Conservation (phyloP, 2,329 filamentous ascomycete genomes). For the Penicillium sp. region DNA sequence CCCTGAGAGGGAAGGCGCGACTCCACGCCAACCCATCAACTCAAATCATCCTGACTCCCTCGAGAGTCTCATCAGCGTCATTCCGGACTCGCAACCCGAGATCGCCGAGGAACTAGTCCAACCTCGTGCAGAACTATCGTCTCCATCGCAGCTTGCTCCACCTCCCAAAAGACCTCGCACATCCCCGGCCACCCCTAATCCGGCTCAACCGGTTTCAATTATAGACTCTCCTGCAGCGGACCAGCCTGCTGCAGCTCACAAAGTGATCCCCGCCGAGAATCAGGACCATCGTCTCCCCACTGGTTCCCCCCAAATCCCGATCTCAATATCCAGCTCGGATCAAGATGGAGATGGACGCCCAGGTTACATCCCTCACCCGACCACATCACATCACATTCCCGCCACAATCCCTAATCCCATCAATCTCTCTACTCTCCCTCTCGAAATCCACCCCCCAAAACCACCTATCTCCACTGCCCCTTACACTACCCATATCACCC, state of each 20-base stretch:
- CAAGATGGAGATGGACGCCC: background rate
- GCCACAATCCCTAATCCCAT: background rate
- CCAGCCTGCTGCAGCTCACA: background rate
- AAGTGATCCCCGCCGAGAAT: background rate
- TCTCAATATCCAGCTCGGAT: background rate
- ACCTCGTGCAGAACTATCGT: background rate
- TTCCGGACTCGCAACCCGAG: conserved; percentile 35
- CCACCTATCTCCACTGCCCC: conserved; percentile 43
- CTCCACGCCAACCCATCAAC: background rate
- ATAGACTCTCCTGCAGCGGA: background rate
- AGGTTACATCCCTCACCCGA: background rate
- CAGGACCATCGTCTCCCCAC: background rate
- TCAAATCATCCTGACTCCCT: conserved; percentile 19
- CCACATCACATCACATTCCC: background rate
- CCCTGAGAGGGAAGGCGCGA: background rate
- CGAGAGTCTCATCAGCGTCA: conserved; percentile 31
- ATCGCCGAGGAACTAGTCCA: conserved; percentile 2
- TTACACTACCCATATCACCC: conserved; percentile 51
- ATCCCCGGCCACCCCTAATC: background rate
- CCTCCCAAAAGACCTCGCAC: conserved; percentile 2
- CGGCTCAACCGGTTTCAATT: background rate
- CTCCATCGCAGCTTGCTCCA: background rate
- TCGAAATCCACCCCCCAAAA: conserved; percentile 45
- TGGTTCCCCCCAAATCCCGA: background rate
- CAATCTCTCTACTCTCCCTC: conserved; percentile 20